phyloP scores from a whole-genome alignment of 2,329 filamentous ascomycete species.

The Pseudogymnoascus pannorum region DNA sequence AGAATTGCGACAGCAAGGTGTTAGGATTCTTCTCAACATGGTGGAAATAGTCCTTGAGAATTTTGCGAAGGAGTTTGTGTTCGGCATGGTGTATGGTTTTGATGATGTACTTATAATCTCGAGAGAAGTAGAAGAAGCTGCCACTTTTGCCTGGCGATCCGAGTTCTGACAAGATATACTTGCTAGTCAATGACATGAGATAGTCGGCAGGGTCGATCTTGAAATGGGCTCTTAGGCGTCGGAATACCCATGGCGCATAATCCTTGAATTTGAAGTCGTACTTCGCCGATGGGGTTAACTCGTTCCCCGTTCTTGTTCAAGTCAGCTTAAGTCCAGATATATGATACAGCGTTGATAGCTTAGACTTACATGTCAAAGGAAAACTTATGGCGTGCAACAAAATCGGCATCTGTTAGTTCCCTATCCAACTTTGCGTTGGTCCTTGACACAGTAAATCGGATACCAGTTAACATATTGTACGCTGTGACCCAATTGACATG shows the following conservation, averaged over 20 bases:
- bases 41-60: constrained; percentile 84
- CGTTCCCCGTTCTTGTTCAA: constrained; percentile 71
- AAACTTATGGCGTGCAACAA: constrained; percentile 91
- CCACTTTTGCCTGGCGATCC: constrained; percentile 97
- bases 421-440: constrained; percentile 96
- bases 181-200: constrained; percentile 94
- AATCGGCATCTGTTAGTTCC: constrained; percentile 82
- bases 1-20: constrained; percentile 94
- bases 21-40: constrained; percentile 93
- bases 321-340: constrained; percentile 29
- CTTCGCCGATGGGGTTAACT: constrained; percentile 94
- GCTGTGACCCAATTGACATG: constrained; percentile 97
- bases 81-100: constrained; percentile 98
- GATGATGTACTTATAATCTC: constrained; percentile 99
- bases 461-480: constrained; percentile 99
- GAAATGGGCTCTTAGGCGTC: constrained; percentile 80
- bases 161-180: constrained; percentile 96
- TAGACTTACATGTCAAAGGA: constrained; percentile 87
- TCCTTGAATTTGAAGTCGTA: constrained; percentile 99
- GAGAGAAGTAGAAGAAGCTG: constrained; percentile 98
- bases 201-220: constrained; percentile 94
- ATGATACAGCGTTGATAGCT: not conserved
- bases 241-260: constrained; percentile 99
- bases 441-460: constrained; percentile 90
- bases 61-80: constrained; percentile 78